These are phyloP conservation scores for Fusarium nematophilum DNA, from an alignment of 2,329 filamentous ascomycete species.

Conservation along the genomic window DNA sequence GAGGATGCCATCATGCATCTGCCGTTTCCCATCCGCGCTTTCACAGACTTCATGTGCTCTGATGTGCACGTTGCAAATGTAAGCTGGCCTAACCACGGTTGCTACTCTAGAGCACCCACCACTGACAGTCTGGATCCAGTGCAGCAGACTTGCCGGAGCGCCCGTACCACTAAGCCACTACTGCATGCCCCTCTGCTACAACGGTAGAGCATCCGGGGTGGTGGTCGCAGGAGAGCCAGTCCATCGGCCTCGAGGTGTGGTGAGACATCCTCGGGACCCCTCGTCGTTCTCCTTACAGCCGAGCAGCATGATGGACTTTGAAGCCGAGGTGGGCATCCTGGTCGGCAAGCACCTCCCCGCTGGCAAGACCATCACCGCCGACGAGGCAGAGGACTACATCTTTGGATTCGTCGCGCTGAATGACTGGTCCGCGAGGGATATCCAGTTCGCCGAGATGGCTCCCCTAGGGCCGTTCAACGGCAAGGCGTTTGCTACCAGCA, in stretches of 20 bases:
- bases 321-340: conserved; percentile 78
- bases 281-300: conserved; percentile 51
- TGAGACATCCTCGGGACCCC: no score
- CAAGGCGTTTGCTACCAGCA: conserved; percentile 66
- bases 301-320: conserved; percentile 67
- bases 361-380: conserved; percentile 70
- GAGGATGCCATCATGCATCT: neutral
- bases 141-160: neutral
- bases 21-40: neutral
- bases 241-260: conserved; percentile 60
- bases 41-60: neutral
- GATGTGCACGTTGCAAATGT: neutral
- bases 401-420: conserved; percentile 76
- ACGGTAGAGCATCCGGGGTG: conserved; percentile 76
- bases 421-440: conserved; percentile 69
- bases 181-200: conserved; percentile 79
- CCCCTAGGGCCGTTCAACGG: conserved; percentile 68
- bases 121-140: neutral
- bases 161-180: conserved; percentile 63
- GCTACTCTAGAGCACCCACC: no score
- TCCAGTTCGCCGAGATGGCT: conserved; percentile 66
- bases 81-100: no score
- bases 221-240: conserved; percentile 77
- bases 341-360: conserved; percentile 70
- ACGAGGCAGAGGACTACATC: conserved; percentile 71